Base-by-base conservation (phyloP, 2,329 filamentous ascomycete species). In the Cladobotryum protrusum region DNA sequence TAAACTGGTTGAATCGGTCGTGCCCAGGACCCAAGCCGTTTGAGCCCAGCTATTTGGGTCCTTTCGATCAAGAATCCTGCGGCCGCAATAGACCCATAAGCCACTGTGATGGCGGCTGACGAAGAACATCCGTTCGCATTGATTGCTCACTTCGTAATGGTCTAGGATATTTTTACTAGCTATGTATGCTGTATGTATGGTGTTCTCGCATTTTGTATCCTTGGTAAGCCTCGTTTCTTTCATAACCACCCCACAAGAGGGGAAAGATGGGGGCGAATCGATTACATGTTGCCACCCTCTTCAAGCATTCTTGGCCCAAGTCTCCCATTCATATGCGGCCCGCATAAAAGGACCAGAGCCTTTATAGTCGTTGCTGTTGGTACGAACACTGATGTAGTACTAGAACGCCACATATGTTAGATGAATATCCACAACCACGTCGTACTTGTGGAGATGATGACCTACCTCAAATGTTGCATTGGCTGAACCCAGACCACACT, bases 391-490 rank as follows among this genome's bases (percentile, higher is more conserved):
- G 41, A 40, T 52, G 43, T 52, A 52, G 29, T 52, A 52, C 50
- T 50, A 43, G 12, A 43, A 8, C 17, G 20, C 24, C 40, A 42
- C 40, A 3, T 12, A 42, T 24, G 40, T 42, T 20, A 42, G 40
- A 8, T 14, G 9, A 15, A 32, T 47, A 15, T 32, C 24, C 7
- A 32, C 18, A 34, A 17, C n/a, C 24, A 29, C 24, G 24, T 20
- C n/a, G 20, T 20, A 29, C 15, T 2, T 20, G n/a, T 20, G 13
- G 40, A 15, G 14, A 20, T 29, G 11, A 29, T 41, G 13, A 42
- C 66, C 63, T 57, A 77, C 75, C 62, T 76, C 69, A 55, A 76
- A 80, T 8, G 67, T 70, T 3, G 71, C 77, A 54, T 74, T 67
- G 12, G 37, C 14, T 11, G 71, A 71, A 54, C 67, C 71, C 54